A percentile compares a stretch with the other conserved stretches of the same genome.
These are phyloP conservation scores for Boletus rex-veris DNA, from an alignment of 768 basidiomycete species.

Conservation along the genomic window DNA sequence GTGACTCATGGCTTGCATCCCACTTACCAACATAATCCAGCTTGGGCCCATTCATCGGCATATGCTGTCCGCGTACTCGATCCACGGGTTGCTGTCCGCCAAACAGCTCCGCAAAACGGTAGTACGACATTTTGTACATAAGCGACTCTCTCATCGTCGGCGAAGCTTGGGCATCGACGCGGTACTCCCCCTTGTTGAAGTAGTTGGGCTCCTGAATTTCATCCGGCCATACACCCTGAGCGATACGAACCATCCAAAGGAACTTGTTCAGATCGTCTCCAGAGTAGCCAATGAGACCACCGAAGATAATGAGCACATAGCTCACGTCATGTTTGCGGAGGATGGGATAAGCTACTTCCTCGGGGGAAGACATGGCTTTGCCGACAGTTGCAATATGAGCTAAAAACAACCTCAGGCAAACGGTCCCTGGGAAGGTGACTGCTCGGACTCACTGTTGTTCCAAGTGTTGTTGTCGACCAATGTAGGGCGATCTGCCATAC, in stretches of 20 bases:
- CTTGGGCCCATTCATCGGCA: conserved; percentile 75
- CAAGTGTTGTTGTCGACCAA: conserved; percentile 99
- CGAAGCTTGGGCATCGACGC: conserved; percentile 81
- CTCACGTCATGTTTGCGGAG: conserved; percentile 96
- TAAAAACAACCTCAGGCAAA: conserved; percentile 28
- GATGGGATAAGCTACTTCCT: conserved; percentile 97
- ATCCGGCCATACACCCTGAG: conserved; percentile 96
- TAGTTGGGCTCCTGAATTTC: conserved; percentile 95
- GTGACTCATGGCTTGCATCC: background rate
- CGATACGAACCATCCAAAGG: conserved; percentile 96
- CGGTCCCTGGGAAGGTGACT: background rate
- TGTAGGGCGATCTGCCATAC: conserved; percentile 96
- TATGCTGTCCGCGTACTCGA: conserved; percentile 82
- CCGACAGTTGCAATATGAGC: conserved; percentile 99
- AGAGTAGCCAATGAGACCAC: conserved; percentile 93
- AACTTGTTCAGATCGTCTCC: conserved; percentile 99
- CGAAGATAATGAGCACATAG: conserved; percentile 96
- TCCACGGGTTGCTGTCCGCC: conserved; percentile 73
- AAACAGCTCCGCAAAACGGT: conserved; percentile 89
- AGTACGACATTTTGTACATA: conserved; percentile 99
- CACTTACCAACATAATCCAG: conserved; percentile 83
- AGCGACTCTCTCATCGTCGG: conserved; percentile 89
- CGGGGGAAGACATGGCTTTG: conserved; percentile 92
- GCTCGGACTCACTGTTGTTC: conserved; percentile 84
- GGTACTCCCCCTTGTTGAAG: conserved; percentile 95